phyloP scores from a whole-genome alignment of 352 stramenopile genomes.

The Phytophthora podocarpi region DNA sequence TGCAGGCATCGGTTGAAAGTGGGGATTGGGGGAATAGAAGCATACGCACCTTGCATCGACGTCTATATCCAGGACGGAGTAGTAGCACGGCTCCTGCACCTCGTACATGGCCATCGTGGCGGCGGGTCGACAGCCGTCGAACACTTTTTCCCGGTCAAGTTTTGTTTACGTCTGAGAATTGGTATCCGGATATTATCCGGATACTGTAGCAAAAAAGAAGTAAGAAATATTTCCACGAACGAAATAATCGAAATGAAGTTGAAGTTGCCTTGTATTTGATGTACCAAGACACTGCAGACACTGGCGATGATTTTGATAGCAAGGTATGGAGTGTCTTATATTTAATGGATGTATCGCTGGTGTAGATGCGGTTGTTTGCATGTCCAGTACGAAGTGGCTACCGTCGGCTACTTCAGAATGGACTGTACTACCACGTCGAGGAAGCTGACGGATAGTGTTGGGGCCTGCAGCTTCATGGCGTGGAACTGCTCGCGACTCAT shows the following conservation, averaged over 20 bases:
- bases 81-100: conserved; percentile 65
- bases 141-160: conserved; percentile 8
- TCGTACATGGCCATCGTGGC: conserved; percentile 41
- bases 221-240: no score
- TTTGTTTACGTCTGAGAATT: conserved; percentile 17
- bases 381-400: conserved; percentile 7
- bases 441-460: conserved; percentile 66
- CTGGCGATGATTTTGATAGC: no score
- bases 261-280: neutral
- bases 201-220: conserved; percentile 12
- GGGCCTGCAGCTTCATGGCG: conserved; percentile 53
- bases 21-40: neutral
- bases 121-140: neutral
- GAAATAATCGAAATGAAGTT: neutral
- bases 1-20: neutral
- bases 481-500: conserved; percentile 65
- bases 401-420: conserved; percentile 42
- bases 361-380: neutral
- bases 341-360: conserved; percentile 9
- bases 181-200: no score
- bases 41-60: conserved; percentile 54
- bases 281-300: no score
- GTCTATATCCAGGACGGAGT: conserved; percentile 71
- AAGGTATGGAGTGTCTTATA: no score
- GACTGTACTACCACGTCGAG: conserved; percentile 79